phyloP scores from a whole-genome alignment of 2,329 filamentous ascomycete species.

The Calonectria multiphialidica region DNA sequence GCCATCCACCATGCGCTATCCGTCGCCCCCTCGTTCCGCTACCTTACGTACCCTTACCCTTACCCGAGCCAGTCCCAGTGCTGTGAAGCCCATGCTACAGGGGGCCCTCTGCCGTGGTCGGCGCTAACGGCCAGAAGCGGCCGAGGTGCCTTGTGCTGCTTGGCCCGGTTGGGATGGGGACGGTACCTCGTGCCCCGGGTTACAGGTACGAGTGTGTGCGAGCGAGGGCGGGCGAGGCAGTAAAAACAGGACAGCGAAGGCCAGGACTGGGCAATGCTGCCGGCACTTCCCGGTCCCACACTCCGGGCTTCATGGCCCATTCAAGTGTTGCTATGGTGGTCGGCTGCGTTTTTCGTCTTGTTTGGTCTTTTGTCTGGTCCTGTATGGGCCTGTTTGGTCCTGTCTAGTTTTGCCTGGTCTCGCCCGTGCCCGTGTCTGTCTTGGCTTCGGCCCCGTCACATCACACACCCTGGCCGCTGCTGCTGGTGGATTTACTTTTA shows the following conservation, averaged over 20 bases:
- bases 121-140: slow-evolving; percentile 29
- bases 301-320: slow-evolving; percentile 1
- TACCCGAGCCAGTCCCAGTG: slow-evolving; percentile 2
- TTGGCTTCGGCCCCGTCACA: slow-evolving; percentile 1
- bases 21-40: slow-evolving; percentile 2
- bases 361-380: too few relatives aligned
- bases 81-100: background rate
- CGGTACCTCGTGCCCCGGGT: background rate
- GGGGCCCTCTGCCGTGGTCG: slow-evolving; percentile 23
- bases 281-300: slow-evolving; percentile 31
- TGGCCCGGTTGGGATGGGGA: background rate
- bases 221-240: background rate
- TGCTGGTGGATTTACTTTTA: slow-evolving; percentile 24
- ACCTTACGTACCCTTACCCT: background rate
- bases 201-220: background rate
- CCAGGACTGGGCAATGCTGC: slow-evolving; percentile 15
- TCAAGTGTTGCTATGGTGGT: background rate
- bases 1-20: background rate
- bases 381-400: too few relatives aligned
- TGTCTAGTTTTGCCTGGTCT: background rate
- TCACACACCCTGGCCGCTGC: background rate
- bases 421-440: background rate
- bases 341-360: background rate
- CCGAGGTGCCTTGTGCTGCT: slow-evolving; percentile 28
- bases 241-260: background rate